These are phyloP conservation scores for Colletotrichum sp. DNA, from an alignment of 2,329 filamentous ascomycete genomes.

Conservation along the genomic window DNA sequence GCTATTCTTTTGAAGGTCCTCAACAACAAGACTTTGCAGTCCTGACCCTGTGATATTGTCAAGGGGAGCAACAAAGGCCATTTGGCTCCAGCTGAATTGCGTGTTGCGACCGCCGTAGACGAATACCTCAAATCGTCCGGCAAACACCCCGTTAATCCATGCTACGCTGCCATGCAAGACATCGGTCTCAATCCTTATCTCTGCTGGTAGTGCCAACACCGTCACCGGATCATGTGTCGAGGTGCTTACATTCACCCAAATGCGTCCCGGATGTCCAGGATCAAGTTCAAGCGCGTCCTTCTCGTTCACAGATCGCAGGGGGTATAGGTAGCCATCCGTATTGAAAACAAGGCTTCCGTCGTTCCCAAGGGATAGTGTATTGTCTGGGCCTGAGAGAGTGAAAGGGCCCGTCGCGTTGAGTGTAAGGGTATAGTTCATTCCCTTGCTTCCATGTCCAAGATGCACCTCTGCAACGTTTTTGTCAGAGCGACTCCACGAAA, in stretches of 20 bases:
- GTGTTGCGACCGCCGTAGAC: constrained; percentile 57
- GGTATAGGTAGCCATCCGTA: constrained; percentile 45
- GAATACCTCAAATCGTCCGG: constrained; percentile 58
- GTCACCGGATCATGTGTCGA: constrained; percentile 48
- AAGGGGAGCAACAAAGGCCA: constrained; percentile 59
- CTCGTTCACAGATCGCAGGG: constrained; percentile 48
- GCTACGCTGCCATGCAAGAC: constrained; percentile 50
- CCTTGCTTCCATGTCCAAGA: constrained; percentile 44
- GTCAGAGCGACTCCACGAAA: constrained; percentile 34
- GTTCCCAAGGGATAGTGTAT: background rate
- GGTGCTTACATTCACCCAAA: constrained; percentile 53
- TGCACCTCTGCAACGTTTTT: background rate
- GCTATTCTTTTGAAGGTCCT: background rate
- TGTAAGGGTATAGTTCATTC: constrained; percentile 48
- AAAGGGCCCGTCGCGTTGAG: constrained; percentile 28
- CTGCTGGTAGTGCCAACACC: constrained; percentile 32
- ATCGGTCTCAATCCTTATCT: constrained; percentile 48
- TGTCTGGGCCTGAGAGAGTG: background rate
- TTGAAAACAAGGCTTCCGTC: background rate
- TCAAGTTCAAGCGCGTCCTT: constrained; percentile 52
- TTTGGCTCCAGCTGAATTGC: constrained; percentile 59
- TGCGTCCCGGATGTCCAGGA: constrained; percentile 50
- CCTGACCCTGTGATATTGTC: constrained; percentile 23
- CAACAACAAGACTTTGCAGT: background rate
- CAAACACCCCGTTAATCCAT: constrained; percentile 50